phyloP scores from a whole-genome alignment of 352 stramenopile species.

The Globisporangium echinulatum region DNA sequence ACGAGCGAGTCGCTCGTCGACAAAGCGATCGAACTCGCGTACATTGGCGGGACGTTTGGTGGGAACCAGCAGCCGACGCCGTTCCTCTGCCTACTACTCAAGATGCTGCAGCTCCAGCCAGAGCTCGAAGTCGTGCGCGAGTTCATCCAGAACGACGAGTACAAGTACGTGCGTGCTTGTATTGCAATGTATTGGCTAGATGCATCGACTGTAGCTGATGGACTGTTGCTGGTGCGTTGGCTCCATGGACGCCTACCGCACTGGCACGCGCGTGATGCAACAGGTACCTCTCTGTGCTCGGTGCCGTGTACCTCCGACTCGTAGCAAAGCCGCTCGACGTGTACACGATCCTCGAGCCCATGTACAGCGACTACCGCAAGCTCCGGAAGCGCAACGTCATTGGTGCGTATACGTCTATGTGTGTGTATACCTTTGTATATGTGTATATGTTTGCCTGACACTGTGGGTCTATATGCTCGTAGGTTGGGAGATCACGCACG shows the following conservation, averaged over 20 bases:
- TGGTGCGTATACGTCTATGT: conserved; percentile 14
- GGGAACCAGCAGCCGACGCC: conserved; percentile 94
- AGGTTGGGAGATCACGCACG: conserved; percentile 91
- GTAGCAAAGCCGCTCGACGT: conserved; percentile 90
- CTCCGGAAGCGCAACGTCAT: conserved; percentile 82
- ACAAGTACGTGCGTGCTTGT: conserved; percentile 70
- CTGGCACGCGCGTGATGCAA: no score
- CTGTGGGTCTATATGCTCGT: neutral
- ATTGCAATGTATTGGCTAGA: no score
- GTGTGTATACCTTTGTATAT: no score
- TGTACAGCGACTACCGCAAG: conserved; percentile 96
- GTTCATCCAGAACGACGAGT: conserved; percentile 97
- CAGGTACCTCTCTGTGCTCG: conserved; percentile 92
- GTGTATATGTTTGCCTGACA: neutral
- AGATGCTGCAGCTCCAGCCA: conserved; percentile 97
- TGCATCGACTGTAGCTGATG: no score
- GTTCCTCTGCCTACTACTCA: conserved; percentile 98
- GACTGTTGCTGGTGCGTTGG: no score
- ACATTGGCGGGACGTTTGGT: conserved; percentile 92
- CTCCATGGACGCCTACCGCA: no score
- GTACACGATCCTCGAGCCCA: conserved; percentile 91
- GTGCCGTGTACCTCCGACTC: conserved; percentile 96
- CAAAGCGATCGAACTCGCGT: conserved; percentile 92
- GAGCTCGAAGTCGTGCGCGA: conserved; percentile 91
- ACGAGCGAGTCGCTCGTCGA: conserved; percentile 94